Evolutionary conservation across 2,329 filamentous ascomycete species (phyloP).

Genomic region (Periconia macrospinosa): DNA sequence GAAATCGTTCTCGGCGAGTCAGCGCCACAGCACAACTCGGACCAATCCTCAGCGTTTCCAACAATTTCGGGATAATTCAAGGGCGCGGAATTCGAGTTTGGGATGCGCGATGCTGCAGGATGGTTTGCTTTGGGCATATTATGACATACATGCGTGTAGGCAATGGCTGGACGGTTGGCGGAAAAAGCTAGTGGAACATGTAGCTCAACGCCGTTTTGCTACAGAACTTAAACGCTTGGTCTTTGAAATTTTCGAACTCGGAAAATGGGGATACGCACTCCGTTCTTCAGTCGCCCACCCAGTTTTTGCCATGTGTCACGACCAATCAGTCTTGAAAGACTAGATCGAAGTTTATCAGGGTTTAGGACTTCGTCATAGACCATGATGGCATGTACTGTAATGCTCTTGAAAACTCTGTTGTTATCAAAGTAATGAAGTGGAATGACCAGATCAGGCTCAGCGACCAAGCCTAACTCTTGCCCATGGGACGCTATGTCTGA

Average conservation of each 20-base stretch:
- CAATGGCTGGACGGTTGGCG: not conserved
- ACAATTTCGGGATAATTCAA: not conserved
- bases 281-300: slow-evolving; percentile 2
- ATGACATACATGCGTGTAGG: slow-evolving; percentile 1
- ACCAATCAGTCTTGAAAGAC: slow-evolving; percentile 2
- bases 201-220: not conserved
- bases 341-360: slow-evolving; percentile 2
- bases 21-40: not conserved
- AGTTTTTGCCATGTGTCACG: slow-evolving; percentile 5
- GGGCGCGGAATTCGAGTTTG: not conserved
- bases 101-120: slow-evolving; percentile 1
- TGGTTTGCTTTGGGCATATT: not conserved
- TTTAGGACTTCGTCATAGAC: slow-evolving; percentile 6
- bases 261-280: not conserved
- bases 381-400: slow-evolving; percentile 2
- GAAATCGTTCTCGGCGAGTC: not conserved
- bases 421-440: slow-evolving; percentile 7
- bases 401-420: not conserved
- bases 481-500: not conserved
- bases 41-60: slow-evolving; percentile 2
- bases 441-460: slow-evolving; percentile 2
- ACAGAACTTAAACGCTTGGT: not conserved
- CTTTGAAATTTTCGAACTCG: not conserved
- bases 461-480: not conserved
- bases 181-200: slow-evolving; percentile 1